Evolutionary conservation across 2,329 filamentous ascomycete species (phyloP).

Genomic region (Seiridium cupressi): DNA sequence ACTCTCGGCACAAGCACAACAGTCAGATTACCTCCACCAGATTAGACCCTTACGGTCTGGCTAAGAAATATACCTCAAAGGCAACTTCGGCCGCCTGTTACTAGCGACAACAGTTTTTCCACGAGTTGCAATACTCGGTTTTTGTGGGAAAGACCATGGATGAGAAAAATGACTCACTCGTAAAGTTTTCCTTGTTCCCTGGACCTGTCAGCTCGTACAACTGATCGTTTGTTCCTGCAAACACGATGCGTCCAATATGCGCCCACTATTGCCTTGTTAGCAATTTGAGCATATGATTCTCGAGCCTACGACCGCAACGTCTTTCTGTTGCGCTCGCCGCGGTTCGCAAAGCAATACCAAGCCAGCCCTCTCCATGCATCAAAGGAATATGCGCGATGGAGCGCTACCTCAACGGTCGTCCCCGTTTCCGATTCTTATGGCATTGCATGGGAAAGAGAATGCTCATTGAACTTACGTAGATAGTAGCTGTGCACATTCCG

Average conservation of each 20-base stretch:
- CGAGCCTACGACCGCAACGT: too few species aligned
- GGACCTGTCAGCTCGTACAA: constrained; percentile 42
- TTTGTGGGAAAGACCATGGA: neutral
- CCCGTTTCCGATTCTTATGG: too few species aligned
- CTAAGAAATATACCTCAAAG: neutral
- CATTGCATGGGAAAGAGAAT: too few species aligned
- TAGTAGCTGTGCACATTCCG: constrained; percentile 44
- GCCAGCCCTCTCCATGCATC: too few species aligned
- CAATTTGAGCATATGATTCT: neutral
- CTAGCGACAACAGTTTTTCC: neutral
- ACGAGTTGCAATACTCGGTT: neutral
- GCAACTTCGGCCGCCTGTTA: neutral
- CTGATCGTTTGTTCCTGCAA: constrained; percentile 46
- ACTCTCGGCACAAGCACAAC: neutral
- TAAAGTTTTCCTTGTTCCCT: constrained; percentile 51
- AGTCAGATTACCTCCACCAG: neutral
- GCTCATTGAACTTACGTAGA: constrained; percentile 17
- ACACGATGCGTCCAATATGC: constrained; percentile 50
- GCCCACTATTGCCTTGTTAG: constrained; percentile 34
- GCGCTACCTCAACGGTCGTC: too few species aligned
- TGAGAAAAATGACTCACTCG: constrained; percentile 15
- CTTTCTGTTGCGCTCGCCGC: too few species aligned
- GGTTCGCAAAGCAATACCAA: too few species aligned
- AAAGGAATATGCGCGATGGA: too few species aligned
- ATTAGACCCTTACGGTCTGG: neutral